Base-by-base conservation (phyloP, 768 basidiomycete species). In the Boletus rufocinnamomeus region DNA sequence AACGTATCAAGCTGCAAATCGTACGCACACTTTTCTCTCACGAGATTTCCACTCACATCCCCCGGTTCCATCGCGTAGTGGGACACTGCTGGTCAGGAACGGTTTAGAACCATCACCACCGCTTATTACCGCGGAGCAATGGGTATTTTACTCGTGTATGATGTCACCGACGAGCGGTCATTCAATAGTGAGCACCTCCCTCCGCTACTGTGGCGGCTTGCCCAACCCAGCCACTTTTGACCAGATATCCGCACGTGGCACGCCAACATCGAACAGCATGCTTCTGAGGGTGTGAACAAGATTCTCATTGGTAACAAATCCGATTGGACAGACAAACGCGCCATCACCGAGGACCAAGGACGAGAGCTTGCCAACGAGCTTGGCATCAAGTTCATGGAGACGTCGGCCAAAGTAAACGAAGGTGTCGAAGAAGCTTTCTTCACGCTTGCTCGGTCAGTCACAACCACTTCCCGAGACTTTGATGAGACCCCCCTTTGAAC, bases 361-460 rank as follows among this genome's bases (percentile, higher is more conserved):
- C 88, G 88, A 57, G 91, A 90, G 66, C 84, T 99, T 45, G 97
- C 97, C 6, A 81, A 89, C 54, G 95, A 98, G 74, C 84, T 98
- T 32, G 95, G 93, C n/a, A 83, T 99, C 74, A 88, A 84, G 72
- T 99, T 98, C 75, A 89, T 98, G 83, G 97, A 98, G 79, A 99
- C 97, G 17, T 93, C 91, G 19, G 97, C 97, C 40, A 98, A 98
- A 79, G 83, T 90, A 47, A 98, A 98, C 73, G 94, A 96, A 52
- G 94, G 94, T 58, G 97, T 99, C 37, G 97, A 99, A 77, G 94
- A 98, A 66, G 96, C 96, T 14, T 99, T 99, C 83, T 97, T 98
- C 76, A 91, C 91, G 5, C 83, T 98, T 56, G 95, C 97, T 32
- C 86, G 95, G 95, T 96, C 61, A 63, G 87, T 79, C 48, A 50